Evolutionary conservation across 2,329 filamentous ascomycete genomes (phyloP).

Genomic region (Pestalotiopsis sp.): DNA sequence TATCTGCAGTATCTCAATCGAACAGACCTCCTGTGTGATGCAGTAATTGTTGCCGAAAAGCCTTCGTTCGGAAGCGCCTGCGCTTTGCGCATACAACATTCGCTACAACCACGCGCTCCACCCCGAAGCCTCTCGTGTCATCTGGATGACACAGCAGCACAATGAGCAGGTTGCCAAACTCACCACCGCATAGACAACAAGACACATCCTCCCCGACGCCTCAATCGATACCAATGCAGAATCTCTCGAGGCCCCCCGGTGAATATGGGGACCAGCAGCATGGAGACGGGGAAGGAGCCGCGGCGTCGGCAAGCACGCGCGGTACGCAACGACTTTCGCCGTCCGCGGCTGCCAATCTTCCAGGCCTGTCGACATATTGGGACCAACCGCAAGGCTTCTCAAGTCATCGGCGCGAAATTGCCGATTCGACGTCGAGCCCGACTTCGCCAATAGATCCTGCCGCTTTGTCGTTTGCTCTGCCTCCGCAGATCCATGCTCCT

Average conservation of each 20-base stretch:
- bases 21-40: slow-evolving; percentile 21
- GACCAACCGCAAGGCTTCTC: slow-evolving; percentile 46
- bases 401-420: slow-evolving; percentile 36
- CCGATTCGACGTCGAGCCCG: slow-evolving; percentile 37
- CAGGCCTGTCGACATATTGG: slow-evolving; percentile 56
- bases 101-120: slow-evolving; percentile 21
- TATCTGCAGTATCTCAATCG: not conserved
- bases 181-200: slow-evolving; percentile 45
- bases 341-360: slow-evolving; percentile 37
- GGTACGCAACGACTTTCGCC: slow-evolving; percentile 21
- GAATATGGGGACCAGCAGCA: slow-evolving; percentile 11
- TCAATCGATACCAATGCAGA: slow-evolving; percentile 73
- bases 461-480: slow-evolving; percentile 57
- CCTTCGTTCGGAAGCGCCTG: slow-evolving; percentile 21
- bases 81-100: slow-evolving; percentile 23
- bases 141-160: slow-evolving; percentile 42
- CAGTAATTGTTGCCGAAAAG: slow-evolving; percentile 19
- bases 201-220: slow-evolving; percentile 46
- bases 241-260: slow-evolving; percentile 41
- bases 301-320: slow-evolving; percentile 20
- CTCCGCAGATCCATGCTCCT: slow-evolving; percentile 49
- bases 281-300: slow-evolving; percentile 24
- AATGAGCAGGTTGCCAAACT: slow-evolving; percentile 35
- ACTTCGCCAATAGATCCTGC: slow-evolving; percentile 56
- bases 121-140: not conserved